Percentiles rank a stretch among this genome's conserved stretches.
Evolutionary conservation across 176 grass and related monocot species (phyloP).

Genomic region (Aegilops umbellulata): DNA sequence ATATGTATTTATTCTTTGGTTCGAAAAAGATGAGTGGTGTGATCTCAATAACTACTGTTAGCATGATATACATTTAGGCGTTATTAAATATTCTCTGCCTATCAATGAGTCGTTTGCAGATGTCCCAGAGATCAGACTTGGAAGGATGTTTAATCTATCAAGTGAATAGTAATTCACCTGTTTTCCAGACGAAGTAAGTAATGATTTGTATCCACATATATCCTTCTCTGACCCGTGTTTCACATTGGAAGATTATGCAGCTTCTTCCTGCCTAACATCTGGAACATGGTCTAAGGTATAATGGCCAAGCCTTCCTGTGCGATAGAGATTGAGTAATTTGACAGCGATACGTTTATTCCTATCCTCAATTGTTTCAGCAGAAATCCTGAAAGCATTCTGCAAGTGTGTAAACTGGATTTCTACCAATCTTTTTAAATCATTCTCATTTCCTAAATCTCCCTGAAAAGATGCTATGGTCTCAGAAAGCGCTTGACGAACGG

Average conservation of each 20-base stretch:
- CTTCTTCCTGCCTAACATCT: slow-evolving; percentile 29
- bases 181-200: not conserved
- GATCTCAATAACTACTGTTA: not conserved
- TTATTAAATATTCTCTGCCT: not conserved
- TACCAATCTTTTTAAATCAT: slow-evolving; percentile 52
- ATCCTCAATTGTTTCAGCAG: slow-evolving; percentile 35
- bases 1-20: slow-evolving; percentile 21
- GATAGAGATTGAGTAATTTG: slow-evolving; percentile 69
- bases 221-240: not conserved
- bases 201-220: not conserved
- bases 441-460: slow-evolving; percentile 28
- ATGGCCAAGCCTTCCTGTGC: slow-evolving; percentile 71
- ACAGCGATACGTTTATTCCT: slow-evolving; percentile 36
- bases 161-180: not conserved
- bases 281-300: slow-evolving; percentile 56
- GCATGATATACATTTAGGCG: not conserved
- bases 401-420: slow-evolving; percentile 54
- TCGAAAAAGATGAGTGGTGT: not conserved
- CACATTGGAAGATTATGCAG: slow-evolving; percentile 4
- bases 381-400: slow-evolving; percentile 46
- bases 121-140: not conserved
- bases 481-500: slow-evolving; percentile 46
- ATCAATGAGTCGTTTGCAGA: not conserved
- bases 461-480: slow-evolving; percentile 49
- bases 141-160: not conserved